These are phyloP conservation scores for Penicillium sp. DNA, from an alignment of 2,329 filamentous ascomycete species.

Conservation along the genomic window DNA sequence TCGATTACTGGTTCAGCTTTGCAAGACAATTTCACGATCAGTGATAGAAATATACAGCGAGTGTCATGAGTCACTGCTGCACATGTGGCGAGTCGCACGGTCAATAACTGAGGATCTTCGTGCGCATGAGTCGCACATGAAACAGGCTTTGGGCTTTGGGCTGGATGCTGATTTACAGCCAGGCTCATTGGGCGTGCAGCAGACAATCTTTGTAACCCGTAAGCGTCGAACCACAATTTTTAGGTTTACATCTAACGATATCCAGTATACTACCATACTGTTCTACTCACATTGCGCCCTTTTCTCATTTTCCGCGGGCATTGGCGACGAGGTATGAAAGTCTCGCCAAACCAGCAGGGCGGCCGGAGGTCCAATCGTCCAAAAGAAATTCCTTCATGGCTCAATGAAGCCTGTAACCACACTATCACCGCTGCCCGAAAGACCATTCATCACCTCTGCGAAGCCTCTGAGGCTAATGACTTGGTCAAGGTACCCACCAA, in stretches of 20 bases:
- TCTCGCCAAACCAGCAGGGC: slow-evolving; percentile 11
- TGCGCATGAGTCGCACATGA: slow-evolving; percentile 30
- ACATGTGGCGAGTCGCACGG: slow-evolving; percentile 42
- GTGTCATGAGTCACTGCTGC: slow-evolving; percentile 44
- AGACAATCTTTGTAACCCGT: slow-evolving; percentile 48
- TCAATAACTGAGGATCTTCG: slow-evolving; percentile 39
- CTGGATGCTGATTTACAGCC: slow-evolving; percentile 42
- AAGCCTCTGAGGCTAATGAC: slow-evolving; percentile 46
- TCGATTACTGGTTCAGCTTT: slow-evolving; percentile 40
- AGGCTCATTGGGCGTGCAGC: slow-evolving; percentile 46
- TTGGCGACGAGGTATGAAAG: slow-evolving; percentile 39
- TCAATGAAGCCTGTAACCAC: slow-evolving; percentile 51
- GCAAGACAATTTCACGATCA: slow-evolving; percentile 47
- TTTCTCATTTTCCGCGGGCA: slow-evolving; percentile 52
- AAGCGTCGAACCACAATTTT: slow-evolving; percentile 14
- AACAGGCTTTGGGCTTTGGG: slow-evolving; percentile 36
- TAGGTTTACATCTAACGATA: slow-evolving; percentile 3
- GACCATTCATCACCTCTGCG: slow-evolving; percentile 47
- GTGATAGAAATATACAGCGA: slow-evolving; percentile 48
- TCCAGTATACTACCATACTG: slow-evolving; percentile 51
- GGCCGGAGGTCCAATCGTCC: slow-evolving; percentile 19
- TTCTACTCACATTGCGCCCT: slow-evolving; percentile 50
- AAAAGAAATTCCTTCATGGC: slow-evolving; percentile 41
- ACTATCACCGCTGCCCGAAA: slow-evolving; percentile 48
- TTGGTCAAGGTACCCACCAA: slow-evolving; percentile 41